Conservation (phyloP, 208 protist species). For the Novymonas esmeraldas region DNA sequence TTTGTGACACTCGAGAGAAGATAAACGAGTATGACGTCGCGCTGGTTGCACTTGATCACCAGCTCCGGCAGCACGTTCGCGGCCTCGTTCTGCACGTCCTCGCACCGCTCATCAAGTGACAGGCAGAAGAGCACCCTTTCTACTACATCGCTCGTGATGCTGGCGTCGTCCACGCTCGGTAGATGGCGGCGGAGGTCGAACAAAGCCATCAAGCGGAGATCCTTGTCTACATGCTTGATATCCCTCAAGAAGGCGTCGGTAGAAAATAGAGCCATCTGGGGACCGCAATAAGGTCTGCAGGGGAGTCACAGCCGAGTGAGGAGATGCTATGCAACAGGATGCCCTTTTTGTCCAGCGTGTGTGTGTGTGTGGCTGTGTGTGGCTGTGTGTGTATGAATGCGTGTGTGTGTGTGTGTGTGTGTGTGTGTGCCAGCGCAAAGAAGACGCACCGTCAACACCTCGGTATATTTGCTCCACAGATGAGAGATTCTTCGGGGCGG, state of each 20-base stretch:
- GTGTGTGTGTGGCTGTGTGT: no score
- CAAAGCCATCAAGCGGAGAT: conserved; percentile 70
- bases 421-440: no score
- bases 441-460: no score
- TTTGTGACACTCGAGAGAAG: conserved; percentile 32
- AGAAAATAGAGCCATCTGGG: conserved; percentile 33
- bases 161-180: conserved; percentile 9
- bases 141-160: conserved; percentile 27
- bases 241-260: conserved; percentile 37
- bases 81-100: conserved; percentile 39
- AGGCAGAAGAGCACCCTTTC: conserved; percentile 46
- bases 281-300: background rate
- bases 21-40: conserved; percentile 33
- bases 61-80: conserved; percentile 31
- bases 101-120: conserved; percentile 37
- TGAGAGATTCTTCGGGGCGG: background rate
- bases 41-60: conserved; percentile 41
- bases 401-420: no score
- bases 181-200: conserved; percentile 63
- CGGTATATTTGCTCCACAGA: no score
- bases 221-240: conserved; percentile 67
- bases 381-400: no score
- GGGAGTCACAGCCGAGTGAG: background rate
- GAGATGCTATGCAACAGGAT: no score
- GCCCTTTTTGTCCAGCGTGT: no score